These are phyloP conservation scores for Scedosporium apiospermum DNA, from an alignment of 2,329 filamentous ascomycete species.

Conservation along the genomic window DNA sequence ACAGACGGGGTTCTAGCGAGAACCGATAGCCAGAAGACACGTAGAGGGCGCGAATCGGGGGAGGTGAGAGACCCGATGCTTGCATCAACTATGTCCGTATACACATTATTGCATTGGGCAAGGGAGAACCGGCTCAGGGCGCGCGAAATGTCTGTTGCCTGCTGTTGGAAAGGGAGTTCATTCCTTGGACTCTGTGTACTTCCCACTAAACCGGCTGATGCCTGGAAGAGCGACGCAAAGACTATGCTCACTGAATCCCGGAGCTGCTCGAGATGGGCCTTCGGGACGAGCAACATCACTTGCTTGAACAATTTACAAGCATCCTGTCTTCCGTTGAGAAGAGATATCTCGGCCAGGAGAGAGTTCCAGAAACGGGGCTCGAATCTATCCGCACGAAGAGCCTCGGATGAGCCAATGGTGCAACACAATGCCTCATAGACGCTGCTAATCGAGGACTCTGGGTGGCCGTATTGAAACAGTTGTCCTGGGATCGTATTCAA, in stretches of 20 bases:
- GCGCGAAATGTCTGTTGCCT: constrained; percentile 5
- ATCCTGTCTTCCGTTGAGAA: constrained; percentile 6
- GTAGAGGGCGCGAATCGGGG: constrained; percentile 1
- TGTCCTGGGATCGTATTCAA: constrained; percentile 1
- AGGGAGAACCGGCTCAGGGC: constrained; percentile 5
- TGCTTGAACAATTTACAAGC: constrained; percentile 1
- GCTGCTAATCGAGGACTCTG: constrained; percentile 1
- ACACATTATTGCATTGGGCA: neutral
- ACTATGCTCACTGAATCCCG: neutral
- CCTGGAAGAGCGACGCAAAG: neutral
- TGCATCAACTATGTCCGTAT: neutral
- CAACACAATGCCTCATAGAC: constrained; percentile 5
- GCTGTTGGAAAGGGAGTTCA: constrained; percentile 5
- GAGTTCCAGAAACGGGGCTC: constrained; percentile 7
- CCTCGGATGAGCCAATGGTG: constrained; percentile 4
- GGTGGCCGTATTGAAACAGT: neutral
- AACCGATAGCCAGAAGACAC: constrained; percentile 11
- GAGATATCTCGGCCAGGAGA: constrained; percentile 2
- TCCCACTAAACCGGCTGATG: neutral
- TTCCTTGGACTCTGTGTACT: neutral
- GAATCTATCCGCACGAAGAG: constrained; percentile 4
- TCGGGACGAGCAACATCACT: constrained; percentile 7
- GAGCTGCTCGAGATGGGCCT: neutral
- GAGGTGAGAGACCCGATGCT: neutral
- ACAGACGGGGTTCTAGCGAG: constrained; percentile 13